Percentiles rank a stretch among this genome's conserved stretches.
These are phyloP conservation scores for Bryoerythrophyllum caledonicum DNA, from an alignment of 225 moss, liverwort and hornwort genomes.

Conservation along the genomic window DNA sequence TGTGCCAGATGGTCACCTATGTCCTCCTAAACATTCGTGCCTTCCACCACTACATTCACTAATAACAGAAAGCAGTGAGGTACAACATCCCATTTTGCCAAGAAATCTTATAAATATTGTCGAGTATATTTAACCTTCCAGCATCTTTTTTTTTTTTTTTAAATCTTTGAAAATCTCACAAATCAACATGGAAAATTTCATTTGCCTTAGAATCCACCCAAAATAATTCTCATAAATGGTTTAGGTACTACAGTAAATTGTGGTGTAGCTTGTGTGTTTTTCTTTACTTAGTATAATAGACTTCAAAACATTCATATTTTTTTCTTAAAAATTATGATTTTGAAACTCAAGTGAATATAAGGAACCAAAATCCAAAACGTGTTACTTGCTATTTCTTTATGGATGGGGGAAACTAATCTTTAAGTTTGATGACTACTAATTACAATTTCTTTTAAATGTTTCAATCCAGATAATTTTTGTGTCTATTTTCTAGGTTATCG, in stretches of 20 bases:
- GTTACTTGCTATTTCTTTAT: not conserved
- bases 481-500: not conserved
- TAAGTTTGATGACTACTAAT: not conserved
- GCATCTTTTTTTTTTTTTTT: too few species aligned
- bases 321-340: not conserved
- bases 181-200: too few species aligned
- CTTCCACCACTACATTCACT: not conserved
- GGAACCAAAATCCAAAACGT: not conserved
- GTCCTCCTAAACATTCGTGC: not conserved
- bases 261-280: not conserved
- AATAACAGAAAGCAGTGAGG: not conserved
- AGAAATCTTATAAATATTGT: too few species aligned
- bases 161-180: too few species aligned
- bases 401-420: not conserved
- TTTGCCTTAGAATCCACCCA: too few species aligned
- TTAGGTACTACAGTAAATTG: too few species aligned
- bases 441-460: not conserved
- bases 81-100: not conserved
- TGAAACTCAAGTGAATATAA: not conserved
- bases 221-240: too few species aligned
- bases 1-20: not conserved
- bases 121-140: too few species aligned
- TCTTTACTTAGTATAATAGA: not conserved
- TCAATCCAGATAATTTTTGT: not conserved
- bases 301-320: not conserved